phyloP scores from a whole-genome alignment of 495 filamentous ascomycete species.

The Penicillium ucsense region DNA sequence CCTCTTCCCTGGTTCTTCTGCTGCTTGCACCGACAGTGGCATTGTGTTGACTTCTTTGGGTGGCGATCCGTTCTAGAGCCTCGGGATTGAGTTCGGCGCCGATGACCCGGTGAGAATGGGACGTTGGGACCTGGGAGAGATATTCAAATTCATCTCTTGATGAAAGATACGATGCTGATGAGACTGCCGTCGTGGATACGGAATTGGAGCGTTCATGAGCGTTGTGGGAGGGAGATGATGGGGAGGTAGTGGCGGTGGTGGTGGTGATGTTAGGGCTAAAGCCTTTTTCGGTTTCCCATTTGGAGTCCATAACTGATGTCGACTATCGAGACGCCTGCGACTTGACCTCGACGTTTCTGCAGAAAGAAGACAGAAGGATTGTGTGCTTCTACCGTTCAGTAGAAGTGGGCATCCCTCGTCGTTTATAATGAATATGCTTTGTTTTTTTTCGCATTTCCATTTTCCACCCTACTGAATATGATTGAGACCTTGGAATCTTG shows the following conservation, averaged over 20 bases:
- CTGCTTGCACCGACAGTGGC: conserved; percentile 58
- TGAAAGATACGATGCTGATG: conserved; percentile 8
- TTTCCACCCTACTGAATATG: too few species aligned
- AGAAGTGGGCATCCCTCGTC: too few species aligned
- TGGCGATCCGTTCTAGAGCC: conserved; percentile 67
- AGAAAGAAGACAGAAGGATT: too few species aligned
- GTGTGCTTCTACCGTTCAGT: too few species aligned
- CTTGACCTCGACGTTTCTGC: too few species aligned
- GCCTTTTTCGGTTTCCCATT: conserved; percentile 29
- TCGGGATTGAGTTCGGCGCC: conserved; percentile 63
- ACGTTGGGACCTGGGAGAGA: conserved; percentile 47
- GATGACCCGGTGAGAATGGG: conserved; percentile 44
- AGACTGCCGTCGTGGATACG: conserved; percentile 2
- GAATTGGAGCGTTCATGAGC: conserved; percentile 1
- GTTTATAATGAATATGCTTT: too few species aligned
- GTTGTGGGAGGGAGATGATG: not conserved
- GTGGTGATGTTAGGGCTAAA: not conserved
- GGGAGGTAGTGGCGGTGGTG: not conserved
- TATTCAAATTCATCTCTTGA: conserved; percentile 11
- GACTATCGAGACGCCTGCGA: conserved; percentile 4
- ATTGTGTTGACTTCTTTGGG: conserved; percentile 62
- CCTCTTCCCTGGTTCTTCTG: conserved; percentile 36
- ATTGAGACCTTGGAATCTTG: too few species aligned
- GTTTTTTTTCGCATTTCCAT: too few species aligned
- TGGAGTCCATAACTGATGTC: conserved; percentile 22